Conservation (phyloP, 176 grass and related monocot species). For the Rhynchospora breviuscula region DNA sequence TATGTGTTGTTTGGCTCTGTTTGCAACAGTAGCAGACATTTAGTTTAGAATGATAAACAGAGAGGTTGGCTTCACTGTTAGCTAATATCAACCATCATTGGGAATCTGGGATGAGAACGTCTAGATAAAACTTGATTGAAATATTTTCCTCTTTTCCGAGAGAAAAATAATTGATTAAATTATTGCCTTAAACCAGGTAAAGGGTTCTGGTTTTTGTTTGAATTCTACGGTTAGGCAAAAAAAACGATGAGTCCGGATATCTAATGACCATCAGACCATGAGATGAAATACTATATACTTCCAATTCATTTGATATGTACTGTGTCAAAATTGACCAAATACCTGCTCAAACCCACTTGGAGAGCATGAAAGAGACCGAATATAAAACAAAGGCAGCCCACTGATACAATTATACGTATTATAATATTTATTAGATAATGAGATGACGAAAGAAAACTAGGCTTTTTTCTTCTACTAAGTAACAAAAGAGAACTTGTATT, state of each 20-base stretch:
- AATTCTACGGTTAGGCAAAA: background rate
- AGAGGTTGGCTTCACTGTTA: too few relatives aligned
- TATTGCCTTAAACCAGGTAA: background rate
- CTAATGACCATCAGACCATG: background rate
- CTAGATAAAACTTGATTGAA: background rate
- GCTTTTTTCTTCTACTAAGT: background rate
- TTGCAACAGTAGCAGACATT: too few relatives aligned
- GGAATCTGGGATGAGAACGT: background rate
- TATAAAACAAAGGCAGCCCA: conserved; percentile 5
- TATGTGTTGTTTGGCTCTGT: too few relatives aligned
- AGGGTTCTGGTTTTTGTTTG: background rate
- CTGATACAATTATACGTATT: background rate
- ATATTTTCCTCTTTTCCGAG: background rate
- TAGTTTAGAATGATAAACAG: too few relatives aligned
- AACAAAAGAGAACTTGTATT: background rate
- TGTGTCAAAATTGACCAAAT: background rate
- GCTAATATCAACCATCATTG: background rate
- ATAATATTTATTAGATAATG: background rate
- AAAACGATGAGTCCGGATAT: background rate
- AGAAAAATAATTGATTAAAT: background rate
- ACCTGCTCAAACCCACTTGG: background rate
- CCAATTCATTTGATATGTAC: background rate
- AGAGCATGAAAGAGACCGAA: background rate
- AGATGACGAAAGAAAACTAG: background rate
- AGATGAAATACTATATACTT: too few relatives aligned